Percentiles rank a stretch among this genome's conserved stretches.
phyloP scores from a whole-genome alignment of 257 asterid species.

The Salvia splendens region DNA sequence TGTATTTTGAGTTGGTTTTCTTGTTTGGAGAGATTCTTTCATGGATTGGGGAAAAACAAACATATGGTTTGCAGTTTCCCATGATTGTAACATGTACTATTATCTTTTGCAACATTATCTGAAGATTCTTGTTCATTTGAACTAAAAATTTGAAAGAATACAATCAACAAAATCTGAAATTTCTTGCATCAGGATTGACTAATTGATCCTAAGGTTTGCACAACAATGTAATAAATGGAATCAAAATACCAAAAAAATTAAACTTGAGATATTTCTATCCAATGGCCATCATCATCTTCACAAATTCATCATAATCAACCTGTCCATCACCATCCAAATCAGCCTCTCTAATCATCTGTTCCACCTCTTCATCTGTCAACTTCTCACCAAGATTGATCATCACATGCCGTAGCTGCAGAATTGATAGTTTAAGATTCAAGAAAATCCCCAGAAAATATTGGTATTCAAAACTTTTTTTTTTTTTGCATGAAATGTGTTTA shows the following conservation, averaged over 20 bases:
- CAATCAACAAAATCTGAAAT: constrained; percentile 19
- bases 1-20: constrained; percentile 25
- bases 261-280: constrained; percentile 30
- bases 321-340: constrained; percentile 66
- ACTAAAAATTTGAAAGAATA: constrained; percentile 35
- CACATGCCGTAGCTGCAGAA: constrained; percentile 55
- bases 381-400: constrained; percentile 57
- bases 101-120: constrained; percentile 13
- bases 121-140: constrained; percentile 16
- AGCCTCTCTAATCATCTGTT: constrained; percentile 59
- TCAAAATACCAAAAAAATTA: neutral
- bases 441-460: neutral
- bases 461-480: neutral
- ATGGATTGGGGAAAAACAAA: constrained; percentile 16
- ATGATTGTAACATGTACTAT: constrained; percentile 26
- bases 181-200: neutral
- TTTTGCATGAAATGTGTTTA: constrained; percentile 25
- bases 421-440: neutral
- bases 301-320: constrained; percentile 54
- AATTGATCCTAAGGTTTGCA: constrained; percentile 7
- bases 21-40: constrained; percentile 24
- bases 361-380: constrained; percentile 51
- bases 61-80: constrained; percentile 10
- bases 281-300: constrained; percentile 52
- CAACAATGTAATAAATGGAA: constrained; percentile 27